Evolutionary conservation across 352 stramenopile species (phyloP).

Genomic region (Nothophytophthora sp.): DNA sequence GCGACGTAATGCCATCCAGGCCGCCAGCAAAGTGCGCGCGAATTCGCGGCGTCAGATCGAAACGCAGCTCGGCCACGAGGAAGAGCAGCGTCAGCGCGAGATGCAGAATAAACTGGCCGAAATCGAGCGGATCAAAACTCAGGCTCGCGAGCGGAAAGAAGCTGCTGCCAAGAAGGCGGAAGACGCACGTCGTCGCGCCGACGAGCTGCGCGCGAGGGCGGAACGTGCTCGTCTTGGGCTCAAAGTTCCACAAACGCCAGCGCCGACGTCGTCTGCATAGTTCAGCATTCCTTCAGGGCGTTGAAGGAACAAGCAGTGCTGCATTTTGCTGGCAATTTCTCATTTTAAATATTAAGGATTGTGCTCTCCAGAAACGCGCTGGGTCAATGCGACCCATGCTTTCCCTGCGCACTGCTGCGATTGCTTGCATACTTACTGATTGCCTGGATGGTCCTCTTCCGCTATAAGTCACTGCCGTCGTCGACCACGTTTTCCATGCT

Average conservation of each 20-base stretch:
- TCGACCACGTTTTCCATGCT: slow-evolving; percentile 17
- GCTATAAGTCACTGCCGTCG: background rate
- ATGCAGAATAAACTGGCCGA: slow-evolving; percentile 43
- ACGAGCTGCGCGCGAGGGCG: slow-evolving; percentile 51
- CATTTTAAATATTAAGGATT: no score
- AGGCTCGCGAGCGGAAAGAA: slow-evolving; percentile 45
- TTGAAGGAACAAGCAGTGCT: background rate
- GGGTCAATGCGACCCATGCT: no score
- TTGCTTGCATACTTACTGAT: no score
- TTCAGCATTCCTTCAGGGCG: background rate
- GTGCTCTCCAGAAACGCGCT: no score
- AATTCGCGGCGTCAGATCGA: slow-evolving; percentile 74
- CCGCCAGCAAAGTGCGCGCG: slow-evolving; percentile 61
- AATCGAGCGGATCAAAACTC: slow-evolving; percentile 52
- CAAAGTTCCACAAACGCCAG: slow-evolving; percentile 7
- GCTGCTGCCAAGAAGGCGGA: slow-evolving; percentile 47
- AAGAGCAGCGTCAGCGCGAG: slow-evolving; percentile 45
- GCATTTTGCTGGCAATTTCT: background rate
- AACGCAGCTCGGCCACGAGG: slow-evolving; percentile 57
- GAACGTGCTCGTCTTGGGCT: slow-evolving; percentile 48
- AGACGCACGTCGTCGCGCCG: slow-evolving; percentile 55
- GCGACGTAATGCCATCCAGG: slow-evolving; percentile 62
- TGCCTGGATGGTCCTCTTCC: background rate
- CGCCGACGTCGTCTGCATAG: slow-evolving; percentile 20
- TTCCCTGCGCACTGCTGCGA: no score